Percentiles rank a stretch among this genome's conserved stretches.
Conservation (phyloP, 768 basidiomycete genomes). For the Termitomyces sp. region DNA sequence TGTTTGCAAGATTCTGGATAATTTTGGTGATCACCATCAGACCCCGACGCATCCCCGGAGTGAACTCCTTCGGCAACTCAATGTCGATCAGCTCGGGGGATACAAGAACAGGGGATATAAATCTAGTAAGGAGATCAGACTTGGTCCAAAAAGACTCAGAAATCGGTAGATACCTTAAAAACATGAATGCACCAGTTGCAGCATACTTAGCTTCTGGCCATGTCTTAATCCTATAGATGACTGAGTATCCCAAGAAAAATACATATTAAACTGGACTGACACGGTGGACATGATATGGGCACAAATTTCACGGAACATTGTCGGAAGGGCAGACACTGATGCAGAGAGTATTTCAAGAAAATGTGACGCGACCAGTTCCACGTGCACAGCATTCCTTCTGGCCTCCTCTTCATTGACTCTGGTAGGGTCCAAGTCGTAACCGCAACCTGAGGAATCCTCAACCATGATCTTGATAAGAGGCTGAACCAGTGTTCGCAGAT, state of each 20-base stretch:
- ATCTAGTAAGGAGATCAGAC: constrained; percentile 40
- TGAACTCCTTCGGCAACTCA: constrained; percentile 64
- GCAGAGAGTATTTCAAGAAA: constrained; percentile 74
- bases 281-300: constrained; percentile 75
- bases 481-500: constrained; percentile 74
- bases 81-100: constrained; percentile 83
- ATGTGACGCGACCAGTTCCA: constrained; percentile 68
- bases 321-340: constrained; percentile 67
- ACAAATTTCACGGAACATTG: constrained; percentile 88
- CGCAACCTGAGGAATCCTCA: constrained; percentile 65
- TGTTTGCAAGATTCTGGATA: constrained; percentile 91
- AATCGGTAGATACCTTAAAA: constrained; percentile 56
- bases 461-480: constrained; percentile 77
- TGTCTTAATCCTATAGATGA: constrained; percentile 42
- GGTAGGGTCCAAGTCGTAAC: constrained; percentile 76
- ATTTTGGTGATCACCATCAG: constrained; percentile 88
- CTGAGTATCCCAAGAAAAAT: constrained; percentile 1
- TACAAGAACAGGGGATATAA: constrained; percentile 89
- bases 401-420: constrained; percentile 57
- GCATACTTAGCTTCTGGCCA: constrained; percentile 82
- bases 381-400: constrained; percentile 62
- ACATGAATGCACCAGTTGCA: constrained; percentile 88
- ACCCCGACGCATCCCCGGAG: constrained; percentile 62
- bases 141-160: neutral
- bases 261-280: constrained; percentile 40